phyloP scores from a whole-genome alignment of 768 basidiomycete genomes.

The Basidioascus undulatus region DNA sequence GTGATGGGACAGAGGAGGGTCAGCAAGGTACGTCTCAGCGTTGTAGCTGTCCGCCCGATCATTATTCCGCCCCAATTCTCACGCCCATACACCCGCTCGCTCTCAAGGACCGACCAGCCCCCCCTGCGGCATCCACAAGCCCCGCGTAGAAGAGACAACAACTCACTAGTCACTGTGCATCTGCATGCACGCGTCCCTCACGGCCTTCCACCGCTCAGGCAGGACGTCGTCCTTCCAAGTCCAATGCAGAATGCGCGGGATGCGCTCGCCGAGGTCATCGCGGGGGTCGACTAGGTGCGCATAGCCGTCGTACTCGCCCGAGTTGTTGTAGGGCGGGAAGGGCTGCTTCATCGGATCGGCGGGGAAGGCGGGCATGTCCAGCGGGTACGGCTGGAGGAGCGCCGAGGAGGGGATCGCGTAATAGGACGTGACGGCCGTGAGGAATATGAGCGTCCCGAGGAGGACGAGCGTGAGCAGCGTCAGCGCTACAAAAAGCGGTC shows the following conservation, averaged over 20 bases:
- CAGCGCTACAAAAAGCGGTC: constrained; percentile 28
- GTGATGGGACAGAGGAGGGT: no score
- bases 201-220: constrained; percentile 51
- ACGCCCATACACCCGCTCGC: no score
- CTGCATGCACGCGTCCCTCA: constrained; percentile 62
- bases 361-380: constrained; percentile 12
- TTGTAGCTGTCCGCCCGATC: no score
- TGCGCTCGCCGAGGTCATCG: constrained; percentile 29
- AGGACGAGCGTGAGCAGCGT: constrained; percentile 49
- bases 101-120: neutral
- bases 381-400: neutral
- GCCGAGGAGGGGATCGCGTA: constrained; percentile 1
- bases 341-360: constrained; percentile 7
- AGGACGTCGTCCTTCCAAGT: constrained; percentile 88
- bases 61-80: no score
- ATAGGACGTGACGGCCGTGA: constrained; percentile 57
- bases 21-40: no score
- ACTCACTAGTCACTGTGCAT: constrained; percentile 94
- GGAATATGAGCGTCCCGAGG: constrained; percentile 66
- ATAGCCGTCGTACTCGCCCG: constrained; percentile 8
- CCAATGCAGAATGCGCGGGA: constrained; percentile 88
- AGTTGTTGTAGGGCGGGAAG: constrained; percentile 1
- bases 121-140: neutral
- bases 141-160: neutral
- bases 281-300: constrained; percentile 5